Conservation (phyloP, 768 basidiomycete species). For the Rhizopogon vulgaris region DNA sequence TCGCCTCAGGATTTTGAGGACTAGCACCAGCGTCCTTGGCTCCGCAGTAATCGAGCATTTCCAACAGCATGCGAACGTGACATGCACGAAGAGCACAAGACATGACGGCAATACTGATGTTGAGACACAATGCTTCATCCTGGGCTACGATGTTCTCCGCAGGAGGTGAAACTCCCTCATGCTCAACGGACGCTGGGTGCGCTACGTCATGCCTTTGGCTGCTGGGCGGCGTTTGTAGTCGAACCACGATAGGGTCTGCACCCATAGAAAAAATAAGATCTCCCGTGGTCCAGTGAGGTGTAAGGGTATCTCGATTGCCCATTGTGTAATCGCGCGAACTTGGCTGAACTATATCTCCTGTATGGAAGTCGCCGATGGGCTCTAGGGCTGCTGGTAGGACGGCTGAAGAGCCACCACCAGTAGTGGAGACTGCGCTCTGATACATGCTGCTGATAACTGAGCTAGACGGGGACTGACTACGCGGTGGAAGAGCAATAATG, state of each 20-base stretch:
- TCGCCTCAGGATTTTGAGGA: slow-evolving; percentile 10
- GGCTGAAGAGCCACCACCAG: slow-evolving; percentile 1
- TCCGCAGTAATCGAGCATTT: slow-evolving; percentile 30
- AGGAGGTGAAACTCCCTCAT: slow-evolving; percentile 4
- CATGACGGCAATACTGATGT: slow-evolving; percentile 43
- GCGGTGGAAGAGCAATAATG: slow-evolving; percentile 52
- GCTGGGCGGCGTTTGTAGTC: slow-evolving; percentile 42
- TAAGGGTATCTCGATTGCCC: slow-evolving; percentile 4
- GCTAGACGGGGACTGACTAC: slow-evolving; percentile 28
- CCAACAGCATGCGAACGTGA: slow-evolving; percentile 47
- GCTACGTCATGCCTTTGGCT: slow-evolving; percentile 6
- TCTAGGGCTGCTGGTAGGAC: background rate
- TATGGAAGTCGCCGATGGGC: background rate
- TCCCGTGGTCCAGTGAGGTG: slow-evolving; percentile 18
- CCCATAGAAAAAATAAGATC: slow-evolving; percentile 58
- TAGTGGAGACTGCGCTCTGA: slow-evolving; percentile 58
- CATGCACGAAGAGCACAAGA: slow-evolving; percentile 50
- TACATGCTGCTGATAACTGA: slow-evolving; percentile 69
- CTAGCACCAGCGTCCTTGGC: slow-evolving; percentile 1
- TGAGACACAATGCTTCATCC: slow-evolving; percentile 32
- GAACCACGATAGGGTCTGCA: slow-evolving; percentile 51
- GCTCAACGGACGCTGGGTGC: background rate
- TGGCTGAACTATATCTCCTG: slow-evolving; percentile 1
- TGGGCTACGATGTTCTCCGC: background rate
- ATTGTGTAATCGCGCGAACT: background rate